phyloP scores from a whole-genome alignment of 2,329 filamentous ascomycete genomes.

The Aulographum hederae region DNA sequence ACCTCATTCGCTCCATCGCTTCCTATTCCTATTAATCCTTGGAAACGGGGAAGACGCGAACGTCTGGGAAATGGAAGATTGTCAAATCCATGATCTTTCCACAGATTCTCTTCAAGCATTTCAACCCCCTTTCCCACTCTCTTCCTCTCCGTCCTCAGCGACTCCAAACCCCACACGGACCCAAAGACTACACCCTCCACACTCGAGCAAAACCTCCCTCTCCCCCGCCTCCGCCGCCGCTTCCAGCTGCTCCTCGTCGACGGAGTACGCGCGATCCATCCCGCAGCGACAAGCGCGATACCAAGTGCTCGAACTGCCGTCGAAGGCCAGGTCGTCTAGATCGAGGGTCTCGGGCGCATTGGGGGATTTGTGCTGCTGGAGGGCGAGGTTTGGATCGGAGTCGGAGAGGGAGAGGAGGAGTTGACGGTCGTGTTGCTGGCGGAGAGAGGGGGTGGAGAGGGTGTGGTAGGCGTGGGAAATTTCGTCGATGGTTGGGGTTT shows the following conservation, averaged over 20 bases:
- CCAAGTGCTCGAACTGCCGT: constrained; percentile 20
- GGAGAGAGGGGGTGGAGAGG: constrained; percentile 24
- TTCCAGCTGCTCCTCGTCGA: constrained; percentile 36
- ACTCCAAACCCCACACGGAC: constrained; percentile 41
- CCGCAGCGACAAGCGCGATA: constrained; percentile 38
- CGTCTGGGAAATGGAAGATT: too few relatives aligned
- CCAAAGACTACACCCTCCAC: constrained; percentile 45
- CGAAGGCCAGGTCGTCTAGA: constrained; percentile 32
- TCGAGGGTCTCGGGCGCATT: constrained; percentile 38
- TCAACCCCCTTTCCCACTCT: too few relatives aligned
- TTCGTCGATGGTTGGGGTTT: constrained; percentile 31
- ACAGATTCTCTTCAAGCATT: too few relatives aligned
- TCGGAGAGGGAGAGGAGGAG: constrained; percentile 11
- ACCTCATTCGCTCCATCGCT: too few relatives aligned
- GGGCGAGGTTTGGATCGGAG: constrained; percentile 4
- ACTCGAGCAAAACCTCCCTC: constrained; percentile 40
- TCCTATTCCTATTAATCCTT: too few relatives aligned
- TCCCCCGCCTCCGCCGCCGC: constrained; percentile 31
- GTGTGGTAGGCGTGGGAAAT: constrained; percentile 40
- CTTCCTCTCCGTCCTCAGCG: constrained; percentile 15
- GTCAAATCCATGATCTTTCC: too few relatives aligned
- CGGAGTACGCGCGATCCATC: constrained; percentile 33
- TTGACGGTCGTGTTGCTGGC: constrained; percentile 29
- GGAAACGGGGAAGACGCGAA: too few relatives aligned
- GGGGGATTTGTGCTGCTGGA: constrained; percentile 21